Conservation (phyloP, 176 grass and related monocot species). For the Phyllostachys edulis region DNA sequence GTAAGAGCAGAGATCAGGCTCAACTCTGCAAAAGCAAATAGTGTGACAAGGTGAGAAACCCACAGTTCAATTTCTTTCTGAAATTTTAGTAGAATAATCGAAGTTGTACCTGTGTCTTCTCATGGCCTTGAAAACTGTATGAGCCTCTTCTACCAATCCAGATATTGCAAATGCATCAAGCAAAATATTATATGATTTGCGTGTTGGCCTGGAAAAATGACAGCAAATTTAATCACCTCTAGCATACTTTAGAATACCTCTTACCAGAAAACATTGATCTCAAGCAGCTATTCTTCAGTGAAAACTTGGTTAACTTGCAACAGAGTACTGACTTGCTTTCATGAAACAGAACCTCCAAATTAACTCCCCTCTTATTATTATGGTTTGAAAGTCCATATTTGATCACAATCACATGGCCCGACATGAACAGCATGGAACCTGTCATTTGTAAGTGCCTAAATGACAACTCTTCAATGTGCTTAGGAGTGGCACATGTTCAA, state of each 20-base stretch:
- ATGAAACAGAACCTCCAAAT: too few species aligned
- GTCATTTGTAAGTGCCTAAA: background rate
- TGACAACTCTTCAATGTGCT: background rate
- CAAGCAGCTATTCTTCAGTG: constrained; percentile 8
- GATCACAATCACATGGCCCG: background rate
- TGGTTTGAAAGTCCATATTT: too few species aligned
- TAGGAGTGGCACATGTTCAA: constrained; percentile 14
- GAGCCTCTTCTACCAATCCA: constrained; percentile 83
- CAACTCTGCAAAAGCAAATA: constrained; percentile 48
- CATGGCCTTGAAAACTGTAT: constrained; percentile 93
- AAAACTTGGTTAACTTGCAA: background rate
- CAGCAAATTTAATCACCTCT: constrained; percentile 14
- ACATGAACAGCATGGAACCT: constrained; percentile 5
- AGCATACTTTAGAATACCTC: constrained; percentile 17
- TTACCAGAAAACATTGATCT: constrained; percentile 7
- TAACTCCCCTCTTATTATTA: too few species aligned
- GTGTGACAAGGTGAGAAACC: constrained; percentile 22
- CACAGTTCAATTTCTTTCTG: constrained; percentile 3
- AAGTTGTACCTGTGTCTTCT: constrained; percentile 68
- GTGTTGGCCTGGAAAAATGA: constrained; percentile 62
- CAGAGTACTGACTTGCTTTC: background rate
- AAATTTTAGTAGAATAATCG: background rate
- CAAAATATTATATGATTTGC: constrained; percentile 95
- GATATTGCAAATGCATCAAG: constrained; percentile 95
- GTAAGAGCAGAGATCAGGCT: constrained; percentile 92